Conservation (phyloP, 2,329 filamentous ascomycete genomes). For the Apiospora phragmitis region DNA sequence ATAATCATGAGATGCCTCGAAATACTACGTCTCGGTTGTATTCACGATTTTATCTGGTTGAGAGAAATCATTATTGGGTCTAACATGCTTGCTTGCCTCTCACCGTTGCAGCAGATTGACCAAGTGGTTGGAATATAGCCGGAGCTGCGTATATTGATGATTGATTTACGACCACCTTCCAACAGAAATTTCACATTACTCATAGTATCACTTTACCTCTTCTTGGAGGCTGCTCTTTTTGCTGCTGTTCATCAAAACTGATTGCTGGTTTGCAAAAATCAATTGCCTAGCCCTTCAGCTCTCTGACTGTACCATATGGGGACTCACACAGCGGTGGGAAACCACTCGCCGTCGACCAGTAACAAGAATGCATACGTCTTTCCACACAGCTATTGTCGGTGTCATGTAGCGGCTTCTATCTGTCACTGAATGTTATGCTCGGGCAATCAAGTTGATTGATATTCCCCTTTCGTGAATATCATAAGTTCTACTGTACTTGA, state of each 20-base stretch:
- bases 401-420: neutral
- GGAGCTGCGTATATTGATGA: neutral
- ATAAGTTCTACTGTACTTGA: neutral
- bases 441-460: no score
- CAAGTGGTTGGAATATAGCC: neutral
- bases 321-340: neutral
- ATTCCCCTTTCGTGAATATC: neutral
- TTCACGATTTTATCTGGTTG: neutral
- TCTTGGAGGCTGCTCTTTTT: neutral
- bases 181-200: no score
- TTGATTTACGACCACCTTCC: neutral
- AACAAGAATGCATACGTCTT: neutral
- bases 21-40: neutral
- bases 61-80: no score
- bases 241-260: neutral
- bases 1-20: no score
- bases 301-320: neutral
- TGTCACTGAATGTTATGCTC: no score
- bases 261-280: neutral
- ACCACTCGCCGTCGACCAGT: neutral
- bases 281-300: neutral
- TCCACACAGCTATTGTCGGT: neutral
- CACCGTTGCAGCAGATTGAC: neutral
- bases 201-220: neutral
- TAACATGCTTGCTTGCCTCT: neutral